Conservation (phyloP, 108 stramenopile species). For the Heterococcus sp. region DNA sequence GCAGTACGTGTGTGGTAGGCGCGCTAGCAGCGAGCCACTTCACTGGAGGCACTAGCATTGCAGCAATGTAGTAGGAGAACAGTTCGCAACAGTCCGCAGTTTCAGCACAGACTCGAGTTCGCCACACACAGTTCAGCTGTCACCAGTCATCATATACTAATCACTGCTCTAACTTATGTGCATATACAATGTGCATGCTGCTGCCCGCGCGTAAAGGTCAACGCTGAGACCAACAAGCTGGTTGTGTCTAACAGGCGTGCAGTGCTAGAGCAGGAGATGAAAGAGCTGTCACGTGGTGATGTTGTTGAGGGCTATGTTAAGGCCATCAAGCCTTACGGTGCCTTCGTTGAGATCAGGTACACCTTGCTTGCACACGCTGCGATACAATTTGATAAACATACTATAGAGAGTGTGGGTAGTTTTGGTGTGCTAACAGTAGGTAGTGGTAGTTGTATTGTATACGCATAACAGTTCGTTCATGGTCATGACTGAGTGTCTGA, state of each 20-base stretch:
- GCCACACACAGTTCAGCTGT: not conserved
- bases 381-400: too few relatives aligned
- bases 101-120: not conserved
- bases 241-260: slow-evolving; percentile 91
- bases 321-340: slow-evolving; percentile 95
- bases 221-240: slow-evolving; percentile 68
- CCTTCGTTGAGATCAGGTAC: slow-evolving; percentile 85
- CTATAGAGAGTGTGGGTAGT: too few relatives aligned
- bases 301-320: slow-evolving; percentile 83
- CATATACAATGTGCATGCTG: not conserved
- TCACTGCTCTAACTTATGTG: not conserved
- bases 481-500: too few relatives aligned
- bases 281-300: slow-evolving; percentile 81
- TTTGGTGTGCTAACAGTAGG: too few relatives aligned
- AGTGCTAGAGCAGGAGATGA: slow-evolving; percentile 85
- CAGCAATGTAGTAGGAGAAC: not conserved
- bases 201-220: slow-evolving; percentile 56
- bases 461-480: too few relatives aligned
- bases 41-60: not conserved
- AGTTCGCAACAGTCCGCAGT: not conserved
- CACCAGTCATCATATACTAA: not conserved
- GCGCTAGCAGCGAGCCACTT: too few relatives aligned
- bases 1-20: too few relatives aligned
- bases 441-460: too few relatives aligned
- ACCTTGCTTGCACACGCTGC: too few relatives aligned